These are phyloP conservation scores for Bassia scoparia DNA, from an alignment of 148 eudicot genomes.

Conservation along the genomic window DNA sequence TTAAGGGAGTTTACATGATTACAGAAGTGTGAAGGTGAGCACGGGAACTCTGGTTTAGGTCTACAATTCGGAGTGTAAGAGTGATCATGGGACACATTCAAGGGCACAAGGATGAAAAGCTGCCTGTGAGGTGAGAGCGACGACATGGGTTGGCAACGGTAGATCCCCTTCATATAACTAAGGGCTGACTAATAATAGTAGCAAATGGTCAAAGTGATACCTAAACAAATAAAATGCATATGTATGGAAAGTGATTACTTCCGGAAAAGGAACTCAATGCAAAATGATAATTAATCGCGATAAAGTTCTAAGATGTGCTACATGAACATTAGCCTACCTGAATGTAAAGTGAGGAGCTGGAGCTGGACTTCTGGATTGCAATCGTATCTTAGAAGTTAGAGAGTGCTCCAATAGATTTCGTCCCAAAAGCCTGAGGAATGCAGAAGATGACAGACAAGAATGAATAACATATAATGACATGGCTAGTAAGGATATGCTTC, in stretches of 20 bases:
- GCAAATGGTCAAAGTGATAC: not conserved
- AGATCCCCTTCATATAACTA: not conserved
- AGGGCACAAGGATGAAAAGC: no score
- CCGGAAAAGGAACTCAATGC: not conserved
- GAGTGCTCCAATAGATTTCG: not conserved
- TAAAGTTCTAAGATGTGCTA: not conserved
- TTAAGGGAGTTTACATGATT: no score
- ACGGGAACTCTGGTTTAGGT: no score
- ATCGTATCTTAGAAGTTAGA: not conserved
- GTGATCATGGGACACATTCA: no score
- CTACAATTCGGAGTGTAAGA: no score
- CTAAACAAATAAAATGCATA: not conserved
- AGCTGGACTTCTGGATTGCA: no score
- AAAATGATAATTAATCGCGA: not conserved
- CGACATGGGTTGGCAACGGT: not conserved
- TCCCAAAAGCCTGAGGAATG: slow-evolving; percentile 2
- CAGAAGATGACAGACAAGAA: not conserved
- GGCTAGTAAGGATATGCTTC: not conserved
- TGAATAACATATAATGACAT: not conserved
- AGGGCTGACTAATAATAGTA: not conserved
- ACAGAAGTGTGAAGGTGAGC: no score
- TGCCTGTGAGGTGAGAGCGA: no score
- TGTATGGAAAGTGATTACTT: not conserved
- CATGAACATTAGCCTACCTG: not conserved
- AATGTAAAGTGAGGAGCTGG: not conserved